A percentile compares a stretch with the other conserved stretches of the same genome.
phyloP scores from a whole-genome alignment of 208 protist genomes.

The Trichomonas tenax region DNA sequence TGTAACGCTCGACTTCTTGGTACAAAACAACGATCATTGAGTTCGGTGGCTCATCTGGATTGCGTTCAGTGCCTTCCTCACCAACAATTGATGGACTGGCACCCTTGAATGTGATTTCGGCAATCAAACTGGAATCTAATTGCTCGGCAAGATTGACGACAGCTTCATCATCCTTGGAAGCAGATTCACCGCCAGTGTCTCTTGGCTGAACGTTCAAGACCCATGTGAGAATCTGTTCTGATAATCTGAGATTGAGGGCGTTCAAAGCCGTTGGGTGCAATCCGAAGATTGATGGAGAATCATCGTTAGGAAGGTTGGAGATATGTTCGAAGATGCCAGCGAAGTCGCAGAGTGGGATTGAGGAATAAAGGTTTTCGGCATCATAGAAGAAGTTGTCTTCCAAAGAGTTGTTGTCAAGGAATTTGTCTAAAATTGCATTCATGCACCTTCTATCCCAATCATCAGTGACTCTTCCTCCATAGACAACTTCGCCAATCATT shows the following conservation, averaged over 20 bases:
- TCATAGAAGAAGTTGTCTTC: constrained; percentile 62
- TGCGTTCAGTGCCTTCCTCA: background rate
- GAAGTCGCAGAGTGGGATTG: background rate
- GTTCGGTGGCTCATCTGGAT: background rate
- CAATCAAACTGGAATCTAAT: constrained; percentile 48
- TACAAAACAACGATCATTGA: background rate
- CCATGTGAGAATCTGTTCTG: constrained; percentile 64
- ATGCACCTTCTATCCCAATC: constrained; percentile 74
- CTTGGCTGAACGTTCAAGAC: constrained; percentile 70
- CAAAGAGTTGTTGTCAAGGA: constrained; percentile 59
- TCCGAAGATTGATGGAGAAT: constrained; percentile 79
- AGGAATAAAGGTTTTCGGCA: background rate
- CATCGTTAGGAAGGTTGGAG: constrained; percentile 50
- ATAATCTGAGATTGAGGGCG: constrained; percentile 75
- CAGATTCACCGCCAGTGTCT: constrained; percentile 35
- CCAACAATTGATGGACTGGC: background rate
- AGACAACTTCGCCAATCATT: constrained; percentile 91
- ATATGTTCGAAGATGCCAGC: background rate
- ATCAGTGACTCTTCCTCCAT: constrained; percentile 92
- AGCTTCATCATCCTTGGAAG: constrained; percentile 61
- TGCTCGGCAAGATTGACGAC: constrained; percentile 67
- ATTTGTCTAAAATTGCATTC: constrained; percentile 66
- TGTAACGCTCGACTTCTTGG: background rate
- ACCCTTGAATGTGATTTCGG: background rate
- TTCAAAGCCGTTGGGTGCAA: constrained; percentile 88